phyloP scores from a whole-genome alignment of 83 land plant species.

The Diphasiastrum complanatum region DNA sequence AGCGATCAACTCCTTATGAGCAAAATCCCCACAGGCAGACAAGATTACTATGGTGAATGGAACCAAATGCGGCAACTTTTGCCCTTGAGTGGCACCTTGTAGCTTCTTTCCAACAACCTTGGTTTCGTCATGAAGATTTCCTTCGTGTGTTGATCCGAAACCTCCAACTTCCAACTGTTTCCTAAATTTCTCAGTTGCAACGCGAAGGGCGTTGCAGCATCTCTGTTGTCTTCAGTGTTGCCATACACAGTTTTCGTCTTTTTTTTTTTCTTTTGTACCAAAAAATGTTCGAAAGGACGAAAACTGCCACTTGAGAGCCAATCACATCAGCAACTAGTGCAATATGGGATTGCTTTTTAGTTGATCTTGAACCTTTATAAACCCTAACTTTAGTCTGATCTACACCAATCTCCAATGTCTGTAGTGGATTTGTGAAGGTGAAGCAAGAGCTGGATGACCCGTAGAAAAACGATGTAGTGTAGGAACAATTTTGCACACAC shows the following conservation, averaged over 20 bases:
- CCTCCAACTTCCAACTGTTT: conserved; percentile 7
- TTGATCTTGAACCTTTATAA: too few species aligned
- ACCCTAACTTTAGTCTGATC: too few species aligned
- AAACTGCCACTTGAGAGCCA: too few species aligned
- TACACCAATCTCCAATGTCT: too few species aligned
- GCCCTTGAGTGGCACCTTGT: conserved; percentile 15
- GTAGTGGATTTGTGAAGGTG: too few species aligned
- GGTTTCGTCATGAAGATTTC: background rate
- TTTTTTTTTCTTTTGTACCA: too few species aligned
- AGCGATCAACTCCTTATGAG: background rate
- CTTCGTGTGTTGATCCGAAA: conserved; percentile 8
- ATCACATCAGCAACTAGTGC: too few species aligned
- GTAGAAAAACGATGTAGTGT: too few species aligned
- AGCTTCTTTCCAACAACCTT: conserved; percentile 25
- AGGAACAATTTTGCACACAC: too few species aligned
- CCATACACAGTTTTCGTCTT: background rate
- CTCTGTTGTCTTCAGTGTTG: background rate
- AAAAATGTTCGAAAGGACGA: too few species aligned
- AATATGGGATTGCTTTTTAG: too few species aligned
- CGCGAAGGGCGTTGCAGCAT: background rate
- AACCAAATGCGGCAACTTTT: conserved; percentile 7
- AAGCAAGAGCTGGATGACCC: too few species aligned
- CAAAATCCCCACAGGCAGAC: conserved; percentile 24
- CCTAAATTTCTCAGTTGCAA: conserved; percentile 2
- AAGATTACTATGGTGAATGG: conserved; percentile 16